These are phyloP conservation scores for Microstegium vimineum DNA, from an alignment of 176 grass and related monocot species.

Conservation along the genomic window DNA sequence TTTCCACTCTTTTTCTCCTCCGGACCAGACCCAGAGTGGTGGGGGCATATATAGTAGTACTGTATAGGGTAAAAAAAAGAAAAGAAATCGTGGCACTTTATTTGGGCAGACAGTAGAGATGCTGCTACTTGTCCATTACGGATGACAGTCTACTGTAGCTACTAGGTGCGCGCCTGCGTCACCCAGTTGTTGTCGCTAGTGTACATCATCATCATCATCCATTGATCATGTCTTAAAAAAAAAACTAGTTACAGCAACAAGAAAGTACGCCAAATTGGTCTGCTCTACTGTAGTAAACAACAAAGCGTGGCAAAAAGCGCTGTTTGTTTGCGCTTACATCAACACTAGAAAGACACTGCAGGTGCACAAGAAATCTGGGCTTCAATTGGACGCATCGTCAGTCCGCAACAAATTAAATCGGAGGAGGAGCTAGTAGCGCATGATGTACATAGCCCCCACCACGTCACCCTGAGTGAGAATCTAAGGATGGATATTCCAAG, in stretches of 20 bases:
- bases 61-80: no score
- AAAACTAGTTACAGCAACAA: background rate
- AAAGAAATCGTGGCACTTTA: background rate
- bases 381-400: background rate
- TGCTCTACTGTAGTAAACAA: no score
- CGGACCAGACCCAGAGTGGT: background rate
- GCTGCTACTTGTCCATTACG: background rate
- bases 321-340: background rate
- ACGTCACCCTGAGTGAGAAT: slow-evolving; percentile 16
- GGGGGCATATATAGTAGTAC: no score
- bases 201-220: no score
- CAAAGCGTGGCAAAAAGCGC: background rate
- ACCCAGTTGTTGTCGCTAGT: background rate
- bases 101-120: background rate
- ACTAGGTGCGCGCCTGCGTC: background rate
- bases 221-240: background rate
- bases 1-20: no score
- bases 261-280: background rate
- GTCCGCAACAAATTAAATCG: background rate
- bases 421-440: background rate
- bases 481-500: slow-evolving; percentile 31
- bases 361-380: background rate
- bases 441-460: background rate
- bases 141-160: no score
- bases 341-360: background rate